A percentile compares a stretch with the other conserved stretches of the same genome.
These are phyloP conservation scores for Fallopia convolvulus DNA, from an alignment of 148 eudicot genomes.

Conservation along the genomic window DNA sequence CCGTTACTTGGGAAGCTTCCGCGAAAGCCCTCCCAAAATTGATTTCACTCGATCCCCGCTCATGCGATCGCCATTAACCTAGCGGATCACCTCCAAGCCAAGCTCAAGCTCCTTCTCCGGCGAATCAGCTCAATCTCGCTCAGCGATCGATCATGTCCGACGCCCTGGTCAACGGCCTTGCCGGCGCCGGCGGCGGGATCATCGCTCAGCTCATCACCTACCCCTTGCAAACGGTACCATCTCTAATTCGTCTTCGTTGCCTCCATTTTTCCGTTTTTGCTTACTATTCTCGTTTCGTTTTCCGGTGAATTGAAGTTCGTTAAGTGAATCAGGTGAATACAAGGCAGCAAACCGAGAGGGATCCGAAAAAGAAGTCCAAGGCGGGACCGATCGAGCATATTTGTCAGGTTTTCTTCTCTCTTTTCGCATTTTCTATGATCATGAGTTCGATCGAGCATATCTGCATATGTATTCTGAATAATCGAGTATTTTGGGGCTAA, in stretches of 20 bases:
- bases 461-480: background rate
- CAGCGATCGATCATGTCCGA: constrained; percentile 50
- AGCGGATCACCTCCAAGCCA: background rate
- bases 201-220: constrained; percentile 97
- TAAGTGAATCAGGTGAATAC: constrained; percentile 61
- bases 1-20: background rate
- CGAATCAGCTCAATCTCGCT: background rate
- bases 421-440: background rate
- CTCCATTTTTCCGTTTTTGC: background rate
- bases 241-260: background rate
- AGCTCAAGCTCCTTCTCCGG: background rate
- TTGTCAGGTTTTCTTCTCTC: constrained; percentile 45
- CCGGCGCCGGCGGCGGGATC: constrained; percentile 99
- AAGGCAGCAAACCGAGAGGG: constrained; percentile 91
- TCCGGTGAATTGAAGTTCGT: background rate
- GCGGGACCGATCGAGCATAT: constrained; percentile 57
- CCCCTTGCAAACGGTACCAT: constrained; percentile 75
- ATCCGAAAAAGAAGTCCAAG: constrained; percentile 48
- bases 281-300: background rate
- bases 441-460: background rate
- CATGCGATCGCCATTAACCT: background rate
- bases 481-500: background rate
- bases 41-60: background rate
- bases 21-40: background rate
- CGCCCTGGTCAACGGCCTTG: constrained; percentile 85